A percentile compares a stretch with the other conserved stretches of the same genome.
Conservation (phyloP, 768 basidiomycete species). For the Lactarius indigo region DNA sequence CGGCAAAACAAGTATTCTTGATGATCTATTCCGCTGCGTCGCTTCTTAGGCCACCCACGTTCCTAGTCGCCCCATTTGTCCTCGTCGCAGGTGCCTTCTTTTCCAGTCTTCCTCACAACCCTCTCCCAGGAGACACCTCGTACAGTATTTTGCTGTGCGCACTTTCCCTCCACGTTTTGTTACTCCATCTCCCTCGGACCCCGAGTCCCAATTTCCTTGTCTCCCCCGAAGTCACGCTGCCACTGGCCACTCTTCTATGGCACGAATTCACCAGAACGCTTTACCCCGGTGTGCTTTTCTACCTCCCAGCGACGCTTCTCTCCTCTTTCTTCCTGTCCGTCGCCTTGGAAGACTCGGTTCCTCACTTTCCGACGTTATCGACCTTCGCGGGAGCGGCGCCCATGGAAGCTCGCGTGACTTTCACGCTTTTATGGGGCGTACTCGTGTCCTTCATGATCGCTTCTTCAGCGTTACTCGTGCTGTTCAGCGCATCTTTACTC, state of each 20-base stretch:
- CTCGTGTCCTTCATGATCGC: conserved; percentile 35
- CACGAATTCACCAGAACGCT: conserved; percentile 38
- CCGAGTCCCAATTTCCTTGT: conserved; percentile 47
- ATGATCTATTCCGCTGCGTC: conserved; percentile 40
- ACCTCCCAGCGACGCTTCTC: conserved; percentile 46
- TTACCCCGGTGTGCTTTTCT: conserved; percentile 42
- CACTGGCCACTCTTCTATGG: conserved; percentile 43
- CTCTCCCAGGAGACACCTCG: conserved; percentile 38
- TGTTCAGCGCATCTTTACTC: conserved; percentile 29
- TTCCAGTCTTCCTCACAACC: conserved; percentile 40
- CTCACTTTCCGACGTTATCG: conserved; percentile 25
- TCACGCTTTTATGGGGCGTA: conserved; percentile 38
- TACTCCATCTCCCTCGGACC: conserved; percentile 43
- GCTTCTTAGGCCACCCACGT: conserved; percentile 34
- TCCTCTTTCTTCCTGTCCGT: conserved; percentile 44
- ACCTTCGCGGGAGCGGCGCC: conserved; percentile 33
- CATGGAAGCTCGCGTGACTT: conserved; percentile 45
- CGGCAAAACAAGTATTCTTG: conserved; percentile 38
- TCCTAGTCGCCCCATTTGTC: conserved; percentile 35
- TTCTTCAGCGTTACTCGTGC: conserved; percentile 36
- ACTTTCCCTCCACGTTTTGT: conserved; percentile 40
- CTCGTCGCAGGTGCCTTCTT: conserved; percentile 43
- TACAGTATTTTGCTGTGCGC: conserved; percentile 43
- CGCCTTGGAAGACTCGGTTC: conserved; percentile 40
- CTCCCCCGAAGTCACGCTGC: conserved; percentile 38